Conservation (phyloP, 192 early-diverging fungal species). For the Glomus cerebriforme region DNA sequence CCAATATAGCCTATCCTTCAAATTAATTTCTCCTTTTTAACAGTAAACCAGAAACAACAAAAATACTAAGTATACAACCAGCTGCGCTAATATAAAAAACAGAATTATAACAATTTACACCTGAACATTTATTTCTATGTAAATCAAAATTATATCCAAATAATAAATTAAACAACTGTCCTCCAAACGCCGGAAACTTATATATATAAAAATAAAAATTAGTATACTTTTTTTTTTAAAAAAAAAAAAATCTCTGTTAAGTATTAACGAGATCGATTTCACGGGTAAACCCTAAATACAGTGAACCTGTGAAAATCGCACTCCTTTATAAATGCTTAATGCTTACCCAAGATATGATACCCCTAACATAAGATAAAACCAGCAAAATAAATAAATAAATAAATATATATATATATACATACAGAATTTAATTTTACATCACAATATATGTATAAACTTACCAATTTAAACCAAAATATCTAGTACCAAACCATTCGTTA, state of each 20-base stretch:
- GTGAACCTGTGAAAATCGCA: no score
- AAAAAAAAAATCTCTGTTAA: neutral
- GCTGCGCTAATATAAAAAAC: conserved; percentile 2
- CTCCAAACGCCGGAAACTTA: conserved; percentile 60
- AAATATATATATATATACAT: neutral
- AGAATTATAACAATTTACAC: neutral
- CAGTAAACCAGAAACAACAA: neutral
- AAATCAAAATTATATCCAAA: conserved; percentile 62
- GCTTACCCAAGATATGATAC: conserved; percentile 16
- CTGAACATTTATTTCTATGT: conserved; percentile 15
- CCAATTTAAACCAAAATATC: conserved; percentile 45
- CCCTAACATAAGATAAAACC: neutral
- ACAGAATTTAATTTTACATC: neutral
- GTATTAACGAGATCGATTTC: no score
- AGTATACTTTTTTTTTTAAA: neutral
- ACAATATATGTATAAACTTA: neutral
- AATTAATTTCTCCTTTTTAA: neutral
- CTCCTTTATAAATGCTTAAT: neutral
- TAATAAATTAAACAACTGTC: conserved; percentile 62
- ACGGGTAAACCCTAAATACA: no score
- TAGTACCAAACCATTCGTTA: conserved; percentile 45
- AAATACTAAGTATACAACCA: neutral
- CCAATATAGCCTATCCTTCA: no score
- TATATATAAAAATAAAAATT: neutral
- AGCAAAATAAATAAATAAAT: neutral